Evolutionary conservation across 306 rosid genomes (phyloP), one percentile per base, ranked within the genome.

Genomic region (Dalbergia oliveri): DNA sequence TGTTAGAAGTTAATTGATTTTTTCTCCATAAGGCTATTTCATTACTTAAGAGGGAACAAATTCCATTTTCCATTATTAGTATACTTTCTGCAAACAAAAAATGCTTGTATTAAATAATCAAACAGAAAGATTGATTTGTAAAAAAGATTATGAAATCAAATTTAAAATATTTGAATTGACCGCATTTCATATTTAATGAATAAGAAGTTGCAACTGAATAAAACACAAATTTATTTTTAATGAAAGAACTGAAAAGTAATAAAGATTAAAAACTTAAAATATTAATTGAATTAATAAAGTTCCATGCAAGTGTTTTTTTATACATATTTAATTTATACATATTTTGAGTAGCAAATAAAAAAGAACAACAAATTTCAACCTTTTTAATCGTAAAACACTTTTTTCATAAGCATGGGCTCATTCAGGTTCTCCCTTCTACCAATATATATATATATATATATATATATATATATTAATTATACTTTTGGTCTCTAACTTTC

Each of bases 1-100:
- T 45, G 15, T 63, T 77, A 39, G 66, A 66, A 8, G 68, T 69
- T 56, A 67, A 56, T 11, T 23, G 4, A 8, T 33, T 15, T 77
- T 8, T 66, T 6, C 51, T 44, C 31, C 16, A 21, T 19, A 44
- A 43, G 13, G 12, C 33, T 15, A 39, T 66, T 66, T 50, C 70
- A 67, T 11, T 43, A 4, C 56, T 26, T 14, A 63, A 34, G 15
- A 37, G 33, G 71, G 71, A 39, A 66, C 71, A 66, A 69, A 18
- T 49, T 8, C 43, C 9, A 34, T 9, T 15, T 64, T 11, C 8
- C 11, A 64, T 4, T 35, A 64, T 15, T 35, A 64, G 8, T 14
- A 47, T 35, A 5, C 69, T 12, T 15, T 33, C 10, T 10, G 3
- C 43, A 3, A 4, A 37, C 3, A 37, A 34, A 15, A 34, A 64